Conservation (phyloP, 1,284 basidiomycete genomes). For the Ustilago loliicola region DNA sequence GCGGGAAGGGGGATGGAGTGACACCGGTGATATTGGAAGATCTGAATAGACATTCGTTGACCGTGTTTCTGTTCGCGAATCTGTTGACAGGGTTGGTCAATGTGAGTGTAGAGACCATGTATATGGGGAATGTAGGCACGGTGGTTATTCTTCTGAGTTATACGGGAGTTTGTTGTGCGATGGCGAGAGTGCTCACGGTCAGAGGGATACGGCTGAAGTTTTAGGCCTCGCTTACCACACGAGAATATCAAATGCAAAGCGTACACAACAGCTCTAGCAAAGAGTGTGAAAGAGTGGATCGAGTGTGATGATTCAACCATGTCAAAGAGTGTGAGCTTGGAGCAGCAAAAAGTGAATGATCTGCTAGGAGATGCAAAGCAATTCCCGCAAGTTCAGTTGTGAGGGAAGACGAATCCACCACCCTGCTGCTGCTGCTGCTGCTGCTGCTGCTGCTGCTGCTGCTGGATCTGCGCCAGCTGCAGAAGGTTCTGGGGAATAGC, state of each 20-base stretch:
- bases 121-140: constrained; percentile 76
- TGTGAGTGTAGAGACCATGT: constrained; percentile 85
- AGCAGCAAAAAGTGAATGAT: neutral
- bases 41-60: constrained; percentile 84
- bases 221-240: constrained; percentile 7
- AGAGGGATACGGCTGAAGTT: constrained; percentile 36
- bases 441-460: neutral
- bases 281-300: no score
- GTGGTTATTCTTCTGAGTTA: constrained; percentile 80
- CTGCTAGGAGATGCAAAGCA: neutral
- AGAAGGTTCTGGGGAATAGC: neutral
- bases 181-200: constrained; percentile 25
- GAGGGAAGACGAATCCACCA: neutral
- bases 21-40: constrained; percentile 80
- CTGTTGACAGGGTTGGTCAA: constrained; percentile 88
- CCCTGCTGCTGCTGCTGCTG: neutral
- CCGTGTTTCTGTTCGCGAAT: constrained; percentile 89
- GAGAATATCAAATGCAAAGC: neutral
- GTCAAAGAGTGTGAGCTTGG: neutral
- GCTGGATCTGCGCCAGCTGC: neutral
- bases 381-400: neutral
- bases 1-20: neutral
- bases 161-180: constrained; percentile 75
- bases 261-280: no score
- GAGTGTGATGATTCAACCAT: no score